phyloP scores from a whole-genome alignment of 2,329 filamentous ascomycete species.

The Tolypocladium sp. region DNA sequence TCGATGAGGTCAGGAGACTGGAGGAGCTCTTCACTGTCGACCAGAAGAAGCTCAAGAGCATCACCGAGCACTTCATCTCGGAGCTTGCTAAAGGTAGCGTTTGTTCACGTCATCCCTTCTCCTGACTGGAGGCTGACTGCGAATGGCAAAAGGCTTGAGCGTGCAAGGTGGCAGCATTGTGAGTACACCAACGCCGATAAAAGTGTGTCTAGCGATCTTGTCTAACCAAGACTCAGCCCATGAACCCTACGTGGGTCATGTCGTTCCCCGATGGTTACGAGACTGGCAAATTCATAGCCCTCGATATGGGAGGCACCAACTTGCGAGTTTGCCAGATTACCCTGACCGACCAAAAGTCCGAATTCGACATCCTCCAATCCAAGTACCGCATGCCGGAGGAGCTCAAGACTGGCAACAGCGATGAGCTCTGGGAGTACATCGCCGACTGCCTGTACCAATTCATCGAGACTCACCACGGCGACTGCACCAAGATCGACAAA shows the following conservation, averaged over 20 bases:
- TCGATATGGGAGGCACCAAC: constrained; percentile 97
- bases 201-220: neutral
- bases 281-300: constrained; percentile 75
- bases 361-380: constrained; percentile 91
- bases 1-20: constrained; percentile 69
- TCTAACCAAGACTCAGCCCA: constrained; percentile 53
- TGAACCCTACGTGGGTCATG: constrained; percentile 98
- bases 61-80: constrained; percentile 79
- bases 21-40: constrained; percentile 79
- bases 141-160: constrained; percentile 52
- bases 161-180: constrained; percentile 91
- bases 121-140: neutral
- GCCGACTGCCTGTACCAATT: constrained; percentile 89
- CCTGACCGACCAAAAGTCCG: constrained; percentile 75
- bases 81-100: constrained; percentile 73
- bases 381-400: constrained; percentile 94
- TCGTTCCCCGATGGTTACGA: constrained; percentile 79
- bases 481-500: constrained; percentile 49
- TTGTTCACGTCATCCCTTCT: neutral
- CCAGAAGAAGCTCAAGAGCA: constrained; percentile 72
- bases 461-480: constrained; percentile 73
- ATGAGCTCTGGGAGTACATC: constrained; percentile 92
- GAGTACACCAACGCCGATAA: constrained; percentile 27
- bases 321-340: constrained; percentile 90
- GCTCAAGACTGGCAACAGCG: constrained; percentile 73